Evolutionary conservation across 768 basidiomycete genomes (phyloP), one percentile per base, ranked within the genome.

Genomic region (Hypholoma fasciculare): DNA sequence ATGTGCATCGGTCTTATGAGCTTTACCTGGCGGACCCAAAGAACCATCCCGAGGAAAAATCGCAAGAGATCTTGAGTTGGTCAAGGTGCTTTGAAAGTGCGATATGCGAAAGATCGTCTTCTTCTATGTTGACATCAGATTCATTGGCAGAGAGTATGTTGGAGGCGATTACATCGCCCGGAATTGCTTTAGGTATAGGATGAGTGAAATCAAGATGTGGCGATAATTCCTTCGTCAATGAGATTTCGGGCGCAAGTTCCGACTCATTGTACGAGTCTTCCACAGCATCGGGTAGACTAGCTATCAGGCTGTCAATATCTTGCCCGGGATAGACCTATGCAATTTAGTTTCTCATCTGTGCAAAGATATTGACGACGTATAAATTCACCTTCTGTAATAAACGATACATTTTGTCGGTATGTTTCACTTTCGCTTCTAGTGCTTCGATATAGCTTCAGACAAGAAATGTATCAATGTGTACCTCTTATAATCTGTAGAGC

Each of bases 1-100:
- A 46, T 46, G 17, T 17, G 11, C 8, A 5, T 11, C 17, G 7
- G 7, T 46, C 16, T 46, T 23, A 11, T 37, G 19, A 57, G 36
- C 16, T 61, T 11, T 34, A 74, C 72, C 72, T 74, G 8, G 77
- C 74, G 42, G 71, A 71, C 12, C 80, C 79, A 64, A 77, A 80
- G 59, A 78, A 81, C 23, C 72, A 69, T 47, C 74, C 64, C 34
- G 74, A 71, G 12, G 71, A 54, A 3, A 27, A 23, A 8, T 46
- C 52, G 2, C 69, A 49, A 9, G 69, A 56, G 13, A 78, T 43
- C 13, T 69, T 67, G 27, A 79, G 62, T 8, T 60, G 61, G 23
- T 66, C 61, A 17, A 78, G 61, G 11, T 74, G 67, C 54, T 75
- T 71, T 7, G 71, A 57, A 9, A 78, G 65, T 16, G 66, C 64